Conservation (phyloP, 441 rosid genomes). For the Arabidopsis lyrata region DNA sequence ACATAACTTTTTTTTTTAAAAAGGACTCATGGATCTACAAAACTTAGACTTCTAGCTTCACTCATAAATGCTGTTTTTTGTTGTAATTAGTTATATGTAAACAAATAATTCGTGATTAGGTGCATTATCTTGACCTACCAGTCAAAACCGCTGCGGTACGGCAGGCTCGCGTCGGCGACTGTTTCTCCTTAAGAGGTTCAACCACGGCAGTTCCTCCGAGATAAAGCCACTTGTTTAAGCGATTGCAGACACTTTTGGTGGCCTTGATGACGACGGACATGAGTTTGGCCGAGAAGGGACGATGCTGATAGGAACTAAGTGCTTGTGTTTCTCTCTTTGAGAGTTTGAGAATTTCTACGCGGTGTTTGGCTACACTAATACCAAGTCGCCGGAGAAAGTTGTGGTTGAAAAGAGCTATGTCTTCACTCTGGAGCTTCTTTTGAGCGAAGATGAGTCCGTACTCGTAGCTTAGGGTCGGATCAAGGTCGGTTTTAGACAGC, state of each 20-base stretch:
- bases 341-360: conserved; percentile 81
- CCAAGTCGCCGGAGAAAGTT: conserved; percentile 79
- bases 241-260: conserved; percentile 54
- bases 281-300: conserved; percentile 49
- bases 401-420: conserved; percentile 68
- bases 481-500: conserved; percentile 68
- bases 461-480: conserved; percentile 65
- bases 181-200: conserved; percentile 45
- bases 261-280: conserved; percentile 52
- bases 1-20: not conserved
- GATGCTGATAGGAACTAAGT: conserved; percentile 14
- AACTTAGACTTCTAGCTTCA: conserved; percentile 7
- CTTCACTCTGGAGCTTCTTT: conserved; percentile 71
- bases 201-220: conserved; percentile 41
- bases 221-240: conserved; percentile 51
- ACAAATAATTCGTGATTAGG: not conserved
- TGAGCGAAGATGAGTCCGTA: conserved; percentile 64
- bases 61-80: conserved; percentile 3
- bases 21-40: not conserved
- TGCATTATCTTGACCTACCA: conserved; percentile 35
- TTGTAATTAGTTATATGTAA: not conserved
- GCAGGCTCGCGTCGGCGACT: conserved; percentile 42
- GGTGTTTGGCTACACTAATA: conserved; percentile 71
- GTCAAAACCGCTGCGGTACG: conserved; percentile 12
- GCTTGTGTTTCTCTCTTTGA: conserved; percentile 52